phyloP scores from a whole-genome alignment of 2,329 filamentous ascomycete species.

The Sporothrix sp. region DNA sequence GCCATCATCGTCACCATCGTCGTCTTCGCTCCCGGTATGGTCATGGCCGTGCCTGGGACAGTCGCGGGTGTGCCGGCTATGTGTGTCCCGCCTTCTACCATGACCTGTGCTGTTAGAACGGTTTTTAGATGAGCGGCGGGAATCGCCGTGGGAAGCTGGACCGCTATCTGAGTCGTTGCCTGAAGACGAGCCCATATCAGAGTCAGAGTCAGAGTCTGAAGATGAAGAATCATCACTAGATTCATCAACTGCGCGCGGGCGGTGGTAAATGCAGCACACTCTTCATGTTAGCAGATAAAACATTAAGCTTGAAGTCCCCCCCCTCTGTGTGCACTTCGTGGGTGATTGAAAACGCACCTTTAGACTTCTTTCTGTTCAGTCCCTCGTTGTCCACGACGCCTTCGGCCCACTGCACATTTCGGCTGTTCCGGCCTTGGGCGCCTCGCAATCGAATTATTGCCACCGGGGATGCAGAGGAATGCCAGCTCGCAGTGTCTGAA shows the following conservation, averaged over 20 bases:
- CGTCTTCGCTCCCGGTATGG: conserved; percentile 24
- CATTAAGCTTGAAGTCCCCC: neutral
- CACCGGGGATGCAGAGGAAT: conserved; percentile 21
- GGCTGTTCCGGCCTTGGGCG: conserved; percentile 34
- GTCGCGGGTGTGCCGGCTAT: conserved; percentile 25
- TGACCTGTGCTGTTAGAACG: conserved; percentile 17
- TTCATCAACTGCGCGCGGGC: conserved; percentile 70
- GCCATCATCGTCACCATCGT: conserved; percentile 27
- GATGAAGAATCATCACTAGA: conserved; percentile 60
- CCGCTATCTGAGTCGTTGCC: conserved; percentile 24
- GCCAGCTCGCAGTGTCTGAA: neutral
- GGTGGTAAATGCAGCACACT: conserved; percentile 99
- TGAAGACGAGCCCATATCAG: conserved; percentile 44
- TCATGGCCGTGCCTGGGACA: conserved; percentile 26
- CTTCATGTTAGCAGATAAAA: neutral
- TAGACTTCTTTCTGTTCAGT: conserved; percentile 85
- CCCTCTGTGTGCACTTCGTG: neutral
- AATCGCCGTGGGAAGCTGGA: conserved; percentile 13
- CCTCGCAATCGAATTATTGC: conserved; percentile 45
- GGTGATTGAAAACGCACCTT: conserved; percentile 48
- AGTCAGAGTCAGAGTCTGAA: conserved; percentile 42
- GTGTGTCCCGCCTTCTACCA: conserved; percentile 15
- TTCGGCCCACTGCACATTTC: conserved; percentile 83
- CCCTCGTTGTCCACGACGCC: conserved; percentile 94
- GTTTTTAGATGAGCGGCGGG: conserved; percentile 19